Percentiles rank a stretch among this genome's conserved stretches.
These are phyloP conservation scores for Orobanche coerulescens DNA, from an alignment of 257 asterid genomes.

Conservation along the genomic window DNA sequence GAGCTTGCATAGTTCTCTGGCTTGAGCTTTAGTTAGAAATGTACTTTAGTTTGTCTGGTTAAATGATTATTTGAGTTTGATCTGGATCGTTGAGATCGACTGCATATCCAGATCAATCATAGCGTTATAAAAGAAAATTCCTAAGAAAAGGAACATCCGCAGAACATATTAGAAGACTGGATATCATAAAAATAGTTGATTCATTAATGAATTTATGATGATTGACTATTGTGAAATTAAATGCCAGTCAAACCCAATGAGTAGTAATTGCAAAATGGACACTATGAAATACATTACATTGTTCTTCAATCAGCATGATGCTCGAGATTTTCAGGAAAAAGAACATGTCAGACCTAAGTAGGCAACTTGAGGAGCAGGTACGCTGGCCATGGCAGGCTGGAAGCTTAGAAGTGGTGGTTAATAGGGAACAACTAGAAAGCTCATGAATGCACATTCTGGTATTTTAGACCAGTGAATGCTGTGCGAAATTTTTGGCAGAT, in stretches of 20 bases:
- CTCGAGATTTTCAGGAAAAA: not conserved
- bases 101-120: not conserved
- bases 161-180: not conserved
- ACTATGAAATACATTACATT: not conserved
- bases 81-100: not conserved
- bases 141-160: not conserved
- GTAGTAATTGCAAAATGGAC: not conserved
- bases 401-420: not conserved
- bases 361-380: not conserved
- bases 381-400: not conserved
- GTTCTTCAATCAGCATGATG: not conserved
- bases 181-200: not conserved
- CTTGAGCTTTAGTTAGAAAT: not conserved
- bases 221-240: not conserved
- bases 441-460: not conserved
- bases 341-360: not conserved
- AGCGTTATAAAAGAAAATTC: not conserved
- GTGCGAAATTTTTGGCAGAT: not conserved
- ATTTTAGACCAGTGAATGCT: not conserved
- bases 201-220: not conserved
- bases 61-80: not conserved
- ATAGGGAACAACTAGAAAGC: not conserved
- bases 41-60: not conserved
- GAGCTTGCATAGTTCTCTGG: conserved; percentile 6
- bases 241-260: not conserved